Base-by-base conservation (phyloP, 345 rosid species). In the Streptanthus diversifolius region DNA sequence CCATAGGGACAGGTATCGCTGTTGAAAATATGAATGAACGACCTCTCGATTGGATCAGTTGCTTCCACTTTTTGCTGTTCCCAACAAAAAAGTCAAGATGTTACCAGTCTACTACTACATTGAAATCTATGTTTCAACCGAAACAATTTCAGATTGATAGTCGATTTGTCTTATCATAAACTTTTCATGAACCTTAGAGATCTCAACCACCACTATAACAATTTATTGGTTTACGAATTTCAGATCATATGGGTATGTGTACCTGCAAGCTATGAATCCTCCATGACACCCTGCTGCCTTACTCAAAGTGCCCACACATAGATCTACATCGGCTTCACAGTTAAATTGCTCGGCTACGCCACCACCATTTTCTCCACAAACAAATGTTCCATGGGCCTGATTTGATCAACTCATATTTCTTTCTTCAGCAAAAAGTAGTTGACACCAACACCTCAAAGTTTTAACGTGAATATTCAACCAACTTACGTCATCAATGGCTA, bases 241-340 rank as follows among this genome's bases (percentile, higher is more conserved):
- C 18, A 56, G 41, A 65, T 21, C 29, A 44, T 37, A 65, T 9
- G 48, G 40, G 15, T 49, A 27, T 66, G 19, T 66, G 29, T 67
- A 92, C 97, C 97, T 91, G 96, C 99, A 95, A 22, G 95, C 88
- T 12, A 95, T 81, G 79, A 91, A 95, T 74, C 99, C 99, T 27
- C 99, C 99, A 68, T 87, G 96, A 88, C 97, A 89, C 76, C 97
- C 99, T 39, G 91, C 99, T 37, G 99, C 99, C 70, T 95, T 95
- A 76, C 99, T 95, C 76, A 95, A 77, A 63, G 99, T 91, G 75
- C 97, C 99, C 32, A 93, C 77, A 52, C 93, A 89, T 79, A 91
- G 63, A 80, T 93, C 99, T 70, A 93, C 83, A 66, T 89, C 90
- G 21, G 67, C 66, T 77, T 91, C 99, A 82, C 97, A 93, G 53